Evolutionary conservation across 441 rosid species (phyloP).

Genomic region (Euphorbia corollata): DNA sequence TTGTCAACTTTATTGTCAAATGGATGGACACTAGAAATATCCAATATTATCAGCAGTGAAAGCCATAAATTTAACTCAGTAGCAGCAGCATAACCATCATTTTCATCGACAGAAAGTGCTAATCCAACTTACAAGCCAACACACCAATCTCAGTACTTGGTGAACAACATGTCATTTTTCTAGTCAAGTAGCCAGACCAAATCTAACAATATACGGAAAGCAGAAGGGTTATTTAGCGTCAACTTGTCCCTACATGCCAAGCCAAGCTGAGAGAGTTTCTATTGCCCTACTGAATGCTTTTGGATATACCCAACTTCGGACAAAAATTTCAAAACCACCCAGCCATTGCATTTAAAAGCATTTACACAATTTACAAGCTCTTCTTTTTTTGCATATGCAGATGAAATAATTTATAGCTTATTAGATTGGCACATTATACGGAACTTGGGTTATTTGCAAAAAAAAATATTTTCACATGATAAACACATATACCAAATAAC

Average conservation of each 20-base stretch:
- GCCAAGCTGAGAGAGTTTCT: not conserved
- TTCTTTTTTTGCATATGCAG: not conserved
- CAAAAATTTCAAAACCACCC: not conserved
- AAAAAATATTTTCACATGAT: not conserved
- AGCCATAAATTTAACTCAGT: not conserved
- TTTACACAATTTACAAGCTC: not conserved
- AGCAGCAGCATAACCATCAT: not conserved
- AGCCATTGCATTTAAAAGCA: not conserved
- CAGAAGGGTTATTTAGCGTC: not conserved
- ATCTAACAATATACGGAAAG: not conserved
- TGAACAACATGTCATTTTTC: not conserved
- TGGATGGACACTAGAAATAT: not conserved
- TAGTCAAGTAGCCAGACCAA: not conserved
- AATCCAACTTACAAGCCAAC: too few relatives aligned
- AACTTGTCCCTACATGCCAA: not conserved
- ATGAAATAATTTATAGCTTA: not conserved
- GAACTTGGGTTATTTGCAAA: too few relatives aligned
- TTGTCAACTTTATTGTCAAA: conserved; percentile 10
- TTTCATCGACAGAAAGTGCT: not conserved
- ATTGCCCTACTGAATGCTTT: not conserved
- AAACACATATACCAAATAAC: not conserved
- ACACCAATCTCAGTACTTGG: not conserved
- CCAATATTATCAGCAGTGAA: not conserved
- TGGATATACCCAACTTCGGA: not conserved
- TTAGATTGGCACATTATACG: not conserved